These are phyloP conservation scores for Penicillium pancosmium DNA, from an alignment of 495 filamentous ascomycete genomes.

Conservation along the genomic window DNA sequence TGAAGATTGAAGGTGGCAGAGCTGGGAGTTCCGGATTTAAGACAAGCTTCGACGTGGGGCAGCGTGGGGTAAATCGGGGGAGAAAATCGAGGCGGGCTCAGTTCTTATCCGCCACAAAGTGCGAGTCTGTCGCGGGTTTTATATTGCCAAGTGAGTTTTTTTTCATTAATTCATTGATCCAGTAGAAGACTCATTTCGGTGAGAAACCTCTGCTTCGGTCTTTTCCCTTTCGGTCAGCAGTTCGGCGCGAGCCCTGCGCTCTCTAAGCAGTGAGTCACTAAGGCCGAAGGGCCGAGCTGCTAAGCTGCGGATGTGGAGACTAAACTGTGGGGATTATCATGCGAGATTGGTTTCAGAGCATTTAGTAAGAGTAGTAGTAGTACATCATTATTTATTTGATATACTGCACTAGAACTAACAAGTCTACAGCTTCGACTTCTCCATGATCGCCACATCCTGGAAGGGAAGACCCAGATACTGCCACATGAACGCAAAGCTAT, in stretches of 20 bases:
- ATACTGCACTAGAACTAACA: too few relatives aligned
- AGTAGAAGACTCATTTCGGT: not conserved
- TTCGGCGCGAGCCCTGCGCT: slow-evolving; percentile 7
- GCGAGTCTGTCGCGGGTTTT: not conserved
- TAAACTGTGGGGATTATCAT: not conserved
- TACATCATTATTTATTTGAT: not conserved
- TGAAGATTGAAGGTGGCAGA: slow-evolving; percentile 1
- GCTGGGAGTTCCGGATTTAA: slow-evolving; percentile 2
- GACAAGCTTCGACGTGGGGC: slow-evolving; percentile 24
- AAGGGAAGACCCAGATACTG: slow-evolving; percentile 41
- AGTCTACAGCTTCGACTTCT: slow-evolving; percentile 17
- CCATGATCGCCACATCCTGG: slow-evolving; percentile 33
- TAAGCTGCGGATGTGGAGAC: slow-evolving; percentile 8
- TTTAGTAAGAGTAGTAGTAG: not conserved
- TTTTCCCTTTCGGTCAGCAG: not conserved
- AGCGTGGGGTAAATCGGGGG: slow-evolving; percentile 21
- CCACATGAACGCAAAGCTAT: slow-evolving; percentile 45
- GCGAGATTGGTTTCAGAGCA: not conserved
- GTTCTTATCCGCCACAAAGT: slow-evolving; percentile 19
- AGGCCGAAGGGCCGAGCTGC: slow-evolving; percentile 21
- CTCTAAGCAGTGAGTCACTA: slow-evolving; percentile 21
- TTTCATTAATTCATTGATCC: not conserved
- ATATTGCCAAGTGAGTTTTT: not conserved
- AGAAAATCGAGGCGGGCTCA: slow-evolving; percentile 11
- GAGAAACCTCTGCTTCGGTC: not conserved